A percentile compares a stretch with the other conserved stretches of the same genome.
phyloP scores from a whole-genome alignment of 176 grass and related monocot species.

The Phoenix roebelenii region DNA sequence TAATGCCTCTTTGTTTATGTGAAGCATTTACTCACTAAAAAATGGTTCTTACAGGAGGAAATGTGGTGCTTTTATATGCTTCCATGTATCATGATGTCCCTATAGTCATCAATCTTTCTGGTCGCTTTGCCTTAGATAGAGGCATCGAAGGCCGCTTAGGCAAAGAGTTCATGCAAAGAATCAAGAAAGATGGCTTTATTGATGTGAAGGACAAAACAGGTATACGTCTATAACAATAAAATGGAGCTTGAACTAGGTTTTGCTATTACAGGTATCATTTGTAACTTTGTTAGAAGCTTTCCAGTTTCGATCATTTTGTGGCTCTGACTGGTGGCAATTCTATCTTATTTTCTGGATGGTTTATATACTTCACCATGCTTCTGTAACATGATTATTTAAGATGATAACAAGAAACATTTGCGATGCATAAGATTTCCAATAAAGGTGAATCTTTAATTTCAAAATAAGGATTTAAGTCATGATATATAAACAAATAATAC shows the following conservation, averaged over 20 bases:
- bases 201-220: conserved; percentile 80
- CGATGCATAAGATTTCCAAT: too few species aligned
- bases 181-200: conserved; percentile 71
- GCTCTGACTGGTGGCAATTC: too few species aligned
- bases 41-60: conserved; percentile 43
- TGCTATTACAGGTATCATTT: background rate
- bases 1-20: background rate
- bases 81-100: conserved; percentile 52
- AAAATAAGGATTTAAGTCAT: too few species aligned
- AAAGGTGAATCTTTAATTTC: too few species aligned
- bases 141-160: conserved; percentile 71
- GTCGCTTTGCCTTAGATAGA: conserved; percentile 59
- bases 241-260: background rate
- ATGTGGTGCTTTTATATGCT: conserved; percentile 76
- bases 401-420: too few species aligned
- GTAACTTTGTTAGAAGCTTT: background rate
- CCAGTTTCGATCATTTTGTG: background rate
- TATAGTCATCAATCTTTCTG: conserved; percentile 63
- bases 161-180: conserved; percentile 68
- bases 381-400: background rate
- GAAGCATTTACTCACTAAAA: background rate
- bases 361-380: background rate
- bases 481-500: too few species aligned
- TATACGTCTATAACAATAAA: background rate
- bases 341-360: too few species aligned